Conservation (phyloP, 768 basidiomycete species). For the Mycena latifolia region DNA sequence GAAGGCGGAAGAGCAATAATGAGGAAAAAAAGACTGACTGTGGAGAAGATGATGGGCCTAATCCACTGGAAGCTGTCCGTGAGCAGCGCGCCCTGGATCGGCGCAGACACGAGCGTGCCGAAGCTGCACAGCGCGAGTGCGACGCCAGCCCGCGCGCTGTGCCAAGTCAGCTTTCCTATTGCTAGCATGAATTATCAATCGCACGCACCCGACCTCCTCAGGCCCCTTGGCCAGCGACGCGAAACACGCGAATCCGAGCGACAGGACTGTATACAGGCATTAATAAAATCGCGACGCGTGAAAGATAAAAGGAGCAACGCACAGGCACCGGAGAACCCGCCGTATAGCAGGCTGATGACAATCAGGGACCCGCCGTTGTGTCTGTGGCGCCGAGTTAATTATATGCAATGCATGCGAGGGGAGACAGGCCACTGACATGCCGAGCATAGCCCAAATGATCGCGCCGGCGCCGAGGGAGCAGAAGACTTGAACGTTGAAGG, state of each 20-base stretch:
- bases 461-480: background rate
- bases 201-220: background rate
- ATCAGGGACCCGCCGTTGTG: background rate
- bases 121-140: background rate
- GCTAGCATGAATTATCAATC: background rate
- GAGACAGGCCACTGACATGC: slow-evolving; percentile 1
- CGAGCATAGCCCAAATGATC: background rate
- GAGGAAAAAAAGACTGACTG: background rate
- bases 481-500: background rate
- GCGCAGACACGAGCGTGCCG: background rate
- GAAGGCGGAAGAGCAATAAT: too few species aligned
- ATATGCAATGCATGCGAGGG: background rate
- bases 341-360: background rate
- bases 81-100: background rate
- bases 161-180: background rate
- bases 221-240: background rate
- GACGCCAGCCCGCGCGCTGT: background rate
- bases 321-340: too few species aligned
- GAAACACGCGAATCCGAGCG: too few species aligned
- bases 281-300: too few species aligned
- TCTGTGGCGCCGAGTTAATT: background rate
- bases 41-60: background rate
- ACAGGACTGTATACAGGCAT: too few species aligned
- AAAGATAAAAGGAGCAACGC: too few species aligned
- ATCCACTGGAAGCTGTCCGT: background rate